Conservation (phyloP, 1,139 yeast genomes). For the Blastobotrys illinoisensis region DNA sequence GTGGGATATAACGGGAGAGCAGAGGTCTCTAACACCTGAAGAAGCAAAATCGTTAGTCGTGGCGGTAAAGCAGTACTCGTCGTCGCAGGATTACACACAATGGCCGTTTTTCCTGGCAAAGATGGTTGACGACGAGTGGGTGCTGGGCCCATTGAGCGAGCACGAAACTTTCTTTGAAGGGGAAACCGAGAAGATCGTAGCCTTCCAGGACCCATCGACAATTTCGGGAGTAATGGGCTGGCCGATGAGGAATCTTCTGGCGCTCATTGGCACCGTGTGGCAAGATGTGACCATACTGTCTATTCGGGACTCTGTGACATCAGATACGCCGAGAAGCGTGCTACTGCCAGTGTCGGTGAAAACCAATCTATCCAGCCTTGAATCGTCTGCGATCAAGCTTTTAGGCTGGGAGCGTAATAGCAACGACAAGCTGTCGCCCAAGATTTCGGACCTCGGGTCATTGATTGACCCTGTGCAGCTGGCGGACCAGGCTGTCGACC, state of each 20-base stretch:
- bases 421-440: conserved; percentile 71
- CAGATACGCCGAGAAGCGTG: conserved; percentile 17
- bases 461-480: conserved; percentile 73
- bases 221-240: conserved; percentile 48
- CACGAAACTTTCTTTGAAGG: conserved; percentile 19
- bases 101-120: conserved; percentile 31
- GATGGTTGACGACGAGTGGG: conserved; percentile 24
- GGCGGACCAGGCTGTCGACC: conserved; percentile 87
- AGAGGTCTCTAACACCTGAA: neutral
- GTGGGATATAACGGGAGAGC: conserved; percentile 13
- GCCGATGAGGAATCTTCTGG: conserved; percentile 60
- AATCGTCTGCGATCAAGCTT: conserved; percentile 31
- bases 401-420: conserved; percentile 89
- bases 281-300: conserved; percentile 38
- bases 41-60: conserved; percentile 6
- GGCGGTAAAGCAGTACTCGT: conserved; percentile 21
- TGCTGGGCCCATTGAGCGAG: conserved; percentile 21
- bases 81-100: conserved; percentile 12
- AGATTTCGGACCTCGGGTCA: conserved; percentile 73
- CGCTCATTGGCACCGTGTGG: conserved; percentile 41
- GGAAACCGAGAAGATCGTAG: conserved; percentile 31
- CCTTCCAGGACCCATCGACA: conserved; percentile 59
- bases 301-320: conserved; percentile 19
- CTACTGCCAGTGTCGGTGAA: conserved; percentile 25
- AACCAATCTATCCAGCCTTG: neutral